Evolutionary conservation across 1,139 yeast genomes (phyloP).

Genomic region (Kodamaea sp.): DNA sequence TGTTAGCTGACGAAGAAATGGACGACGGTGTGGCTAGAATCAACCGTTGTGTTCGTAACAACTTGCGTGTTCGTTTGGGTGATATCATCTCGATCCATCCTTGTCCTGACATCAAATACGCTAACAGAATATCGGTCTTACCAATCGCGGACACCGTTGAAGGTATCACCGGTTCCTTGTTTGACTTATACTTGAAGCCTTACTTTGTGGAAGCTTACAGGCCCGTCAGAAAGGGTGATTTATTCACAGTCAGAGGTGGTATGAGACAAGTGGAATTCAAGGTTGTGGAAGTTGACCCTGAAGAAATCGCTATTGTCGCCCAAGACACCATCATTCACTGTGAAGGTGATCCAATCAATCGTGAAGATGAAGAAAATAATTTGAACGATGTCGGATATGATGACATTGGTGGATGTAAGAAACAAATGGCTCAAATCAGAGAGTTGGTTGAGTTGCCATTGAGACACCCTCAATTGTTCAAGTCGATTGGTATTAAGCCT

Average conservation of each 20-base stretch:
- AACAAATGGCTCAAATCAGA: conserved; percentile 98
- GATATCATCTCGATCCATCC: conserved; percentile 91
- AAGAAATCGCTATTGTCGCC: conserved; percentile 95
- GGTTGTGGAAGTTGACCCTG: conserved; percentile 97
- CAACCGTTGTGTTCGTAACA: conserved; percentile 94
- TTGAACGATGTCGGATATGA: conserved; percentile 97
- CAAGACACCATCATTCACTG: conserved; percentile 98
- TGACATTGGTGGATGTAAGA: conserved; percentile 98
- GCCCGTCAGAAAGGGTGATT: conserved; percentile 97
- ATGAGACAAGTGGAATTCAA: conserved; percentile 99
- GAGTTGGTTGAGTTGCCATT: conserved; percentile 95
- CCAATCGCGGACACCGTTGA: conserved; percentile 98
- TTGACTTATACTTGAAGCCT: conserved; percentile 95
- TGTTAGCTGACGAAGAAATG: conserved; percentile 93
- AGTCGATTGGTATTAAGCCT: conserved; percentile 95
- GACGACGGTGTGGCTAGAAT: conserved; percentile 94
- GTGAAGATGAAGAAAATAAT: conserved; percentile 98
- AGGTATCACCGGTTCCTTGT: conserved; percentile 96
- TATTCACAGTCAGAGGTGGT: conserved; percentile 96
- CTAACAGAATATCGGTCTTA: conserved; percentile 87
- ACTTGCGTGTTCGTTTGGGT: conserved; percentile 90
- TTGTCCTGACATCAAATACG: conserved; percentile 97
- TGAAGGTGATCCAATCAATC: conserved; percentile 98
- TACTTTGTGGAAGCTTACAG: conserved; percentile 98
- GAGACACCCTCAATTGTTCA: conserved; percentile 96